Conservation (phyloP, 2,329 filamentous ascomycete genomes). For the Trichoderma endophyticum region DNA sequence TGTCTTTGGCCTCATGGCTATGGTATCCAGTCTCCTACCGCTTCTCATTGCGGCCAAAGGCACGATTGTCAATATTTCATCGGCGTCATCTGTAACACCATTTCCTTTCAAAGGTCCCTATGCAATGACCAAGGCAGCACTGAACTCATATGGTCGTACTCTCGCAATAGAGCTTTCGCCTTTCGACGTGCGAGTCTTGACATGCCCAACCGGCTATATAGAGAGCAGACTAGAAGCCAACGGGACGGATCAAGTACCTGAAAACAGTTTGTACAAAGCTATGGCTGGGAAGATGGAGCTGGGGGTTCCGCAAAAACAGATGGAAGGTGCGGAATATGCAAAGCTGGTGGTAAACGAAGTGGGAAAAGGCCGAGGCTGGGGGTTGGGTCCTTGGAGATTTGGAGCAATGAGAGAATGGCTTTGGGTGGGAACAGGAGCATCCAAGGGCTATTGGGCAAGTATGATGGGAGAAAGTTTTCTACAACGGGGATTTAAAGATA, state of each 20-base stretch:
- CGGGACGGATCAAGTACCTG: background rate
- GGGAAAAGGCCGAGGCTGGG: background rate
- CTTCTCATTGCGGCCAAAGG: background rate
- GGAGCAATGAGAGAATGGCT: background rate
- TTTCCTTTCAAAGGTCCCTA: background rate
- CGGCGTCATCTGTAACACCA: background rate
- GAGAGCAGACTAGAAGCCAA: background rate
- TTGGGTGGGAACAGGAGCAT: constrained; percentile 5
- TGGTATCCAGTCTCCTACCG: background rate
- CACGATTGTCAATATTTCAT: background rate
- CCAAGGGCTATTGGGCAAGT: background rate
- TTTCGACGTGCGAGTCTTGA: background rate
- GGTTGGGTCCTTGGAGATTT: background rate
- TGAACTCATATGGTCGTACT: background rate
- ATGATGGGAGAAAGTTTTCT: background rate
- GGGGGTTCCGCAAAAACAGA: background rate
- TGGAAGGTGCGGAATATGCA: background rate
- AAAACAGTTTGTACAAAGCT: background rate
- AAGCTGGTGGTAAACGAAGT: background rate
- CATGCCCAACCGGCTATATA: background rate
- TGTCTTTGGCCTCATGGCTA: background rate
- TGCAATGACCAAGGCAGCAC: background rate
- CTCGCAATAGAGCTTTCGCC: background rate
- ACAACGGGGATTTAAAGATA: background rate
- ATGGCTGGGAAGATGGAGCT: background rate